phyloP scores from a whole-genome alignment of 345 rosid genomes.

The Cardamine chenopodiifolia region DNA sequence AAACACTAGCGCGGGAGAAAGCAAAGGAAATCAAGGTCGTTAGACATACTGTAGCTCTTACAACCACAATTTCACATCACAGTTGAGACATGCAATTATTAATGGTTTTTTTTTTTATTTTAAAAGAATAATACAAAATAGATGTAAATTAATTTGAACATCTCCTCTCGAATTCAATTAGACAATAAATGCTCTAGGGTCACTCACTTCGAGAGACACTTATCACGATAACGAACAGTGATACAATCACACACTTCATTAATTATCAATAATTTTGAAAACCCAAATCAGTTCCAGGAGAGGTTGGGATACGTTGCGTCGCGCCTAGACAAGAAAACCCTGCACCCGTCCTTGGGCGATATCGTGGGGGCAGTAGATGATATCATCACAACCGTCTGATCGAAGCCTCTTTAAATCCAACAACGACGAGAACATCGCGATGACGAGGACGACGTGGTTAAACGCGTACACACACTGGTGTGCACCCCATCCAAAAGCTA shows the following conservation, averaged over 20 bases:
- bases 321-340: slow-evolving; percentile 56
- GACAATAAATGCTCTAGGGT: too few relatives aligned
- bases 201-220: too few relatives aligned
- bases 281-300: slow-evolving; percentile 28
- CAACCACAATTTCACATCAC: too few relatives aligned
- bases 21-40: too few relatives aligned
- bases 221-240: too few relatives aligned
- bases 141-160: too few relatives aligned
- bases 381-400: slow-evolving; percentile 74
- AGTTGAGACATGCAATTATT: too few relatives aligned
- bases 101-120: too few relatives aligned
- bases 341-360: slow-evolving; percentile 79
- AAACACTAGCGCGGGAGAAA: too few relatives aligned
- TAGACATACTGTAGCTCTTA: too few relatives aligned
- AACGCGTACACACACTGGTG: slow-evolving; percentile 90
- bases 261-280: background rate
- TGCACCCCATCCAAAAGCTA: slow-evolving; percentile 81
- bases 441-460: slow-evolving; percentile 75
- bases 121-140: background rate
- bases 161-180: too few relatives aligned
- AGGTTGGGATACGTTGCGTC: slow-evolving; percentile 34
- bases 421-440: slow-evolving; percentile 65
- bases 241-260: background rate
- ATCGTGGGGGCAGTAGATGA: slow-evolving; percentile 81
- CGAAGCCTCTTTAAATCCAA: slow-evolving; percentile 59